Conservation (phyloP, 2,329 filamentous ascomycete genomes). For the Fusarium nodosum region DNA sequence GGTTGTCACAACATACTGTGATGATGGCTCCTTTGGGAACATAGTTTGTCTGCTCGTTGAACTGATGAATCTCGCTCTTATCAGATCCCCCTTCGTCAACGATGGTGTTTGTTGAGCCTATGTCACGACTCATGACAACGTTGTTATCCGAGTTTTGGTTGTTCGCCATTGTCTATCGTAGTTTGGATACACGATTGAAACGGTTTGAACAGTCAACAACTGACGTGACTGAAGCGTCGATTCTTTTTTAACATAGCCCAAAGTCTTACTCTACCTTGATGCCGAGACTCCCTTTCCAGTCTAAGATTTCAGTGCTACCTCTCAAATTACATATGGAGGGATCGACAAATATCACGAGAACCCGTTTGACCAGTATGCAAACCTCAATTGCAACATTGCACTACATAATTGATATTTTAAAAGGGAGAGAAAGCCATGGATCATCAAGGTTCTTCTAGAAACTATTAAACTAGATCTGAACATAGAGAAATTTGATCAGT, state of each 20-base stretch:
- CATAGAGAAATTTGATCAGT: not conserved
- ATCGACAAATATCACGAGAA: slow-evolving; percentile 30
- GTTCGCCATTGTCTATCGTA: not conserved
- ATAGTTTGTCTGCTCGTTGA: slow-evolving; percentile 70
- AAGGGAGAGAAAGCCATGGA: not conserved
- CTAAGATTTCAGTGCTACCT: not conserved
- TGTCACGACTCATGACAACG: slow-evolving; percentile 13
- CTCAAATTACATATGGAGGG: not conserved
- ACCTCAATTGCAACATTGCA: not conserved
- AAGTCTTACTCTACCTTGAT: not conserved
- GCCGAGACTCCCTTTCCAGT: not conserved
- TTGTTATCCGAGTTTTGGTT: not conserved
- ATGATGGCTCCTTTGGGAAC: slow-evolving; percentile 65
- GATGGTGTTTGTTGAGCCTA: slow-evolving; percentile 15
- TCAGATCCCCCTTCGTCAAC: slow-evolving; percentile 32
- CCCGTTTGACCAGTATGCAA: slow-evolving; percentile 13
- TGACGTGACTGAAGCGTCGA: not conserved
- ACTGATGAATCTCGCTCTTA: slow-evolving; percentile 51
- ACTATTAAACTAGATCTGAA: not conserved
- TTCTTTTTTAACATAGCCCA: slow-evolving; percentile 7
- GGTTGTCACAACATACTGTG: slow-evolving; percentile 55
- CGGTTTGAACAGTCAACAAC: not conserved
- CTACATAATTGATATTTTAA: no score
- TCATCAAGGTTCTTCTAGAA: slow-evolving; percentile 29
- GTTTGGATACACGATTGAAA: not conserved